phyloP scores from a whole-genome alignment of 805 yeast species.

The Barnettozyma vustinii region DNA sequence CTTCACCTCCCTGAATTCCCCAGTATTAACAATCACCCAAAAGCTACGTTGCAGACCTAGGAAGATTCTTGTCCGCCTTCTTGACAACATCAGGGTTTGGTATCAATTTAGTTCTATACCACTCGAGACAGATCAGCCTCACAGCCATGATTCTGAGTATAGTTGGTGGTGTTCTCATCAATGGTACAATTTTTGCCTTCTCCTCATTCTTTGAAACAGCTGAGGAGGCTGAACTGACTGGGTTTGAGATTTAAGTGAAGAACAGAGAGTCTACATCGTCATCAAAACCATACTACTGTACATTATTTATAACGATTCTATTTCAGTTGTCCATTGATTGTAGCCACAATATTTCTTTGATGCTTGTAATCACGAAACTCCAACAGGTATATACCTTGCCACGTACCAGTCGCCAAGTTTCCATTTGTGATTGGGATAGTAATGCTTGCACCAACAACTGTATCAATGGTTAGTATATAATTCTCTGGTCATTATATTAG shows the following conservation, averaged over 20 bases:
- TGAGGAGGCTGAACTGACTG: conserved; percentile 31
- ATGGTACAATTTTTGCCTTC: conserved; percentile 67
- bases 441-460: conserved; percentile 55
- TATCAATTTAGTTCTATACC: conserved; percentile 58
- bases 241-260: conserved; percentile 16
- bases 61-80: conserved; percentile 63
- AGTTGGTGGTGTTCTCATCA: conserved; percentile 64
- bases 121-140: conserved; percentile 52
- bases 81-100: conserved; percentile 55
- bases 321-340: conserved; percentile 54
- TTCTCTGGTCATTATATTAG: too few relatives aligned
- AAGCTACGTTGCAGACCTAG: conserved; percentile 54
- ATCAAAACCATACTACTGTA: not conserved
- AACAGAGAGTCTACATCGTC: not conserved
- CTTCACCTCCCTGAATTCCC: too few relatives aligned
- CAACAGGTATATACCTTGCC: conserved; percentile 79
- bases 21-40: conserved; percentile 9
- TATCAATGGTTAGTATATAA: conserved; percentile 2
- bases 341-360: conserved; percentile 62
- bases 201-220: conserved; percentile 56
- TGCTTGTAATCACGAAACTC: conserved; percentile 68
- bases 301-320: not conserved
- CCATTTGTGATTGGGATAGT: conserved; percentile 70
- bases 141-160: conserved; percentile 59
- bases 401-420: conserved; percentile 64